Base-by-base conservation (phyloP, 1,284 basidiomycete species). In the Ceratobasidium sp. region DNA sequence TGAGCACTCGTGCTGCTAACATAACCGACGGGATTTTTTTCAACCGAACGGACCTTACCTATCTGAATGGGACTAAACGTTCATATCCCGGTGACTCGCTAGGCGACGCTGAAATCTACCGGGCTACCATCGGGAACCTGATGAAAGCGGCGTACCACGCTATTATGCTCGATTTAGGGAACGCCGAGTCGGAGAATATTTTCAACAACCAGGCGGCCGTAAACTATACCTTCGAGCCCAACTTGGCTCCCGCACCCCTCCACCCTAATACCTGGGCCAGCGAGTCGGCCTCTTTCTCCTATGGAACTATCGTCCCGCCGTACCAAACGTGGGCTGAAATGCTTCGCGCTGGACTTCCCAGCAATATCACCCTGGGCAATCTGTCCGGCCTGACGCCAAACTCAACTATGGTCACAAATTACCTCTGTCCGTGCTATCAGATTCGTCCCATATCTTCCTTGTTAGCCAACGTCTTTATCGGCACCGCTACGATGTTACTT, bases 321-420 rank as follows among this genome's bases (percentile, higher is more conserved):
- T 53, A 73, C 27, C 47, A 24, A 11, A 62, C 69, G n/a, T 73
- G 45, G 47, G 69, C 48, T 3, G 19, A 73, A 33, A 54, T 54
- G 48, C 31, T 73, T 6, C 57, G 22, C 17, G 69, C 56, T 2
- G 69, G 69, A 8, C 47, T 53, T 1, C 69, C 69, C n/a, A 6
- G 9, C 14, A 73, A 62, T 48, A 51, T 73, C 47, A 60, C 56
- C 1, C 71, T 73, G 9, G 71, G 71, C 5, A 47, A 64, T 19
- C 27, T 64, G 50, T 33, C 59, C 1, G 50, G 33, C 1, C 41
- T 63, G 31, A 59, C 71, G n/a, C 5, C 14, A 8, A 41, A 47
- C 36, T 64, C 71, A 11, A 27, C 29, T 24, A 73, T 73, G 59
- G 27, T 63, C 48, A 73, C 71, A 27, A 64, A 56, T 15, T 73